Conservation (phyloP, 148 eudicot genomes). For the Chenopodium berlandieri region DNA sequence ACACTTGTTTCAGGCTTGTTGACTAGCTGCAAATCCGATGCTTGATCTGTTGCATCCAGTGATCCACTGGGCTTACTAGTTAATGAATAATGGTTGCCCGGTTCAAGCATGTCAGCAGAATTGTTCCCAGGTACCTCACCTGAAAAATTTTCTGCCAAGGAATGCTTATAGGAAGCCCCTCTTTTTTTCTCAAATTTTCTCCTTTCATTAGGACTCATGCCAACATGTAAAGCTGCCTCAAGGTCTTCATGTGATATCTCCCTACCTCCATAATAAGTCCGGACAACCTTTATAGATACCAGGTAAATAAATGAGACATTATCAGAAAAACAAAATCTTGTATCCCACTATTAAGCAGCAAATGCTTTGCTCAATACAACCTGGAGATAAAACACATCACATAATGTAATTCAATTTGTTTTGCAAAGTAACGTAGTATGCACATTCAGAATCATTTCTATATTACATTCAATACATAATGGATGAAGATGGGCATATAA, state of each 20-base stretch:
- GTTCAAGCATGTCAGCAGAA: conserved; percentile 6
- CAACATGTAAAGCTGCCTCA: conserved; percentile 76
- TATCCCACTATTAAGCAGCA: neutral
- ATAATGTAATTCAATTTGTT: neutral
- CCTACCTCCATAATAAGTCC: conserved; percentile 83
- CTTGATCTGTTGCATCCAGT: conserved; percentile 21
- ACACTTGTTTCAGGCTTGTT: conserved; percentile 27
- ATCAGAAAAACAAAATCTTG: neutral
- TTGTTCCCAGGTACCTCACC: conserved; percentile 23
- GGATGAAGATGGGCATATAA: neutral
- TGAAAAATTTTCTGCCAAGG: conserved; percentile 22
- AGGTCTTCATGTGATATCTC: conserved; percentile 70
- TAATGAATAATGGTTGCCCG: conserved; percentile 15
- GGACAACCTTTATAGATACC: conserved; percentile 55
- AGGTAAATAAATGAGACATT: conserved; percentile 2
- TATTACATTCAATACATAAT: neutral
- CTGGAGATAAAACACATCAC: neutral
- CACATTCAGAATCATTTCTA: neutral
- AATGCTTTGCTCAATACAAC: neutral
- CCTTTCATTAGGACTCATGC: conserved; percentile 89
- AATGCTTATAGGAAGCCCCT: conserved; percentile 39
- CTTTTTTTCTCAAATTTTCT: conserved; percentile 69
- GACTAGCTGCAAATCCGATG: conserved; percentile 27
- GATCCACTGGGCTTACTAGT: conserved; percentile 18
- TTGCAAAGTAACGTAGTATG: neutral